Evolutionary conservation across 2,329 filamentous ascomycete genomes (phyloP).

Genomic region (Xylaria multiplex): DNA sequence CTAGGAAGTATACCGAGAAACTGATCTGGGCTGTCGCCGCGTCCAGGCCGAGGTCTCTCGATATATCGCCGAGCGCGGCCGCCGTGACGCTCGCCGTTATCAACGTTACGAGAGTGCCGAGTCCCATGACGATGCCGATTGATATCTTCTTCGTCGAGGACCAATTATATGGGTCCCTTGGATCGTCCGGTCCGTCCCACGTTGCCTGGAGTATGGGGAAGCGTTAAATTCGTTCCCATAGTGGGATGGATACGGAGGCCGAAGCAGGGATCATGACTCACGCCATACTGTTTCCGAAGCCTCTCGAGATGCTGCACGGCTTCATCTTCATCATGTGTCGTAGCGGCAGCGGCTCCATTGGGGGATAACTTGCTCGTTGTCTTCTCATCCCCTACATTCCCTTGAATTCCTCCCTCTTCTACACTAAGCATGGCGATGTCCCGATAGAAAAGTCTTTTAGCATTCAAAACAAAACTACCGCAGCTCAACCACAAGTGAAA

Average conservation of each 20-base stretch:
- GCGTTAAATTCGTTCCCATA: not conserved
- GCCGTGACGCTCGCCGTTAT: slow-evolving; percentile 54
- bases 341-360: not conserved
- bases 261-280: slow-evolving; percentile 7
- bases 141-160: slow-evolving; percentile 34
- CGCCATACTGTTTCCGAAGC: slow-evolving; percentile 22
- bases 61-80: slow-evolving; percentile 49
- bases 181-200: slow-evolving; percentile 43
- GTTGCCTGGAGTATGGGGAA: slow-evolving; percentile 27
- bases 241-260: not conserved
- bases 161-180: slow-evolving; percentile 41
- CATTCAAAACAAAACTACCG: not conserved
- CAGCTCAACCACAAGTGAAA: slow-evolving; percentile 1
- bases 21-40: slow-evolving; percentile 47
- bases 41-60: slow-evolving; percentile 47
- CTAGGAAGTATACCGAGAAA: slow-evolving; percentile 52
- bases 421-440: not conserved
- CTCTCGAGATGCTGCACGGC: slow-evolving; percentile 21
- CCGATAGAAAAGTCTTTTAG: not conserved
- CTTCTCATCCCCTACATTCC: not conserved
- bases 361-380: not conserved
- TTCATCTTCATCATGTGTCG: slow-evolving; percentile 1
- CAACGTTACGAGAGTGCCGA: slow-evolving; percentile 50
- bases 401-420: slow-evolving; percentile 6
- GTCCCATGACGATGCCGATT: slow-evolving; percentile 48